Conservation (phyloP, 2,329 filamentous ascomycete species). For the Colletotrichum tofieldiae region DNA sequence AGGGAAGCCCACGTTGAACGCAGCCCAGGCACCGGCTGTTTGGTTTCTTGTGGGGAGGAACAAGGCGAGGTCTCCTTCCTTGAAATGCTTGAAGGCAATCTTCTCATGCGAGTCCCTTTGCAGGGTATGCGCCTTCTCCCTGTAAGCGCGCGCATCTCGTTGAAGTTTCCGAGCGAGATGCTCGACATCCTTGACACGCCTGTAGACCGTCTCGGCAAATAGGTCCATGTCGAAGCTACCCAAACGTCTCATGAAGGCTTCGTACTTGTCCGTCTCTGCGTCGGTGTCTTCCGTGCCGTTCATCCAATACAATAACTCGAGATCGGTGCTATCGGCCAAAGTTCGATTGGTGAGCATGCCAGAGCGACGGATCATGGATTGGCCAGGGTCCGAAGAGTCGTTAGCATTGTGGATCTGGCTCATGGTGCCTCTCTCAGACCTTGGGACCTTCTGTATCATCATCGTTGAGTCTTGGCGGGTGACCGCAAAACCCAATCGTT, state of each 20-base stretch:
- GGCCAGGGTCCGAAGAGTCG: constrained; percentile 70
- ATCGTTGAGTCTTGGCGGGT: constrained; percentile 81
- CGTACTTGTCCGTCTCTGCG: constrained; percentile 81
- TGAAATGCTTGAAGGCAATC: constrained; percentile 96
- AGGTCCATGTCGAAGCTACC: constrained; percentile 86
- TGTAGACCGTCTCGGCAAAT: constrained; percentile 88
- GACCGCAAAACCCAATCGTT: constrained; percentile 88
- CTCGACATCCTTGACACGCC: constrained; percentile 93
- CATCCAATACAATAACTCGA: constrained; percentile 88
- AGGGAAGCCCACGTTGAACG: constrained; percentile 97
- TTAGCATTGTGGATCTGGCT: constrained; percentile 66
- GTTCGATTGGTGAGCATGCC: constrained; percentile 68
- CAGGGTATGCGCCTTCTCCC: constrained; percentile 85
- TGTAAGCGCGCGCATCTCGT: constrained; percentile 87
- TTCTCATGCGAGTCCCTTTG: constrained; percentile 94
- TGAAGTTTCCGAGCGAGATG: constrained; percentile 94
- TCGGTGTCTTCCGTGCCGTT: constrained; percentile 73
- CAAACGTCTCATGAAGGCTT: constrained; percentile 80
- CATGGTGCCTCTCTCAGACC: constrained; percentile 68
- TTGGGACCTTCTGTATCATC: constrained; percentile 80
- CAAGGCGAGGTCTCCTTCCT: constrained; percentile 93
- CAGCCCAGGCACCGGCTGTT: constrained; percentile 94
- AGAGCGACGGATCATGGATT: constrained; percentile 66
- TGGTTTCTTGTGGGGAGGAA: constrained; percentile 97
- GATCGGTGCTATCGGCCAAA: constrained; percentile 74